Percentiles rank a stretch among this genome's conserved stretches.
Conservation (phyloP, 164 flowering plant species). For the Vitis riparia region DNA sequence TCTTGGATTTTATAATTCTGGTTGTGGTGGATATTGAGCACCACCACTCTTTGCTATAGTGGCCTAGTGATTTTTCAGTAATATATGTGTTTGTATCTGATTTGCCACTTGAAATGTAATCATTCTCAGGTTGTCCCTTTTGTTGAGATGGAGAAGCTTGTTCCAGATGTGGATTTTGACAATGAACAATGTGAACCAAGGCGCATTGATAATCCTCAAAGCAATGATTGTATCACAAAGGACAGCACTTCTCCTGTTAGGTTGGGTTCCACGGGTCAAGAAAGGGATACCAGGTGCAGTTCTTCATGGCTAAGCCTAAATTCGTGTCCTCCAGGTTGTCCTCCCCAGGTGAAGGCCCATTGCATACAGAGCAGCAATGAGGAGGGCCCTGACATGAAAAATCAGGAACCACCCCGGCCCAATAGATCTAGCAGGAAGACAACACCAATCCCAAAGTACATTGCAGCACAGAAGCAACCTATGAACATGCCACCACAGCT, state of each 20-base stretch:
- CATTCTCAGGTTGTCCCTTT: constrained; percentile 13
- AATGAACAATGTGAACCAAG: constrained; percentile 13
- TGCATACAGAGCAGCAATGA: constrained; percentile 1
- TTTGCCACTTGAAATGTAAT: neutral
- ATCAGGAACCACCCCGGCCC: constrained; percentile 19
- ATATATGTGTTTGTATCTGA: neutral
- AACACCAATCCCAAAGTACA: constrained; percentile 11
- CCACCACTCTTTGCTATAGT: too few relatives aligned
- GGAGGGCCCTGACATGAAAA: constrained; percentile 5
- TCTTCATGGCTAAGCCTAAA: constrained; percentile 29
- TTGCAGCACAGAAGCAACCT: constrained; percentile 1
- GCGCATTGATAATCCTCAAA: constrained; percentile 1
- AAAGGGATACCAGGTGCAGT: constrained; percentile 18
- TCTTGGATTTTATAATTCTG: too few relatives aligned
- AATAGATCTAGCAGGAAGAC: constrained; percentile 31
- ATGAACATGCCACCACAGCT: constrained; percentile 16
- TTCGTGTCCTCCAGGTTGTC: constrained; percentile 16
- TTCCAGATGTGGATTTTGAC: constrained; percentile 15
- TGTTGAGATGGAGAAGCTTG: constrained; percentile 13
- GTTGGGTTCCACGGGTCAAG: constrained; percentile 15
- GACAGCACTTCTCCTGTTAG: constrained; percentile 7
- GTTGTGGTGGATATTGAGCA: too few relatives aligned
- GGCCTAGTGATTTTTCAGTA: neutral
- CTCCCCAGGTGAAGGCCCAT: constrained; percentile 4
- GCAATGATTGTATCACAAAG: neutral